phyloP scores from a whole-genome alignment of 176 grass and related monocot species.

The Eremochloa ophiuroides region DNA sequence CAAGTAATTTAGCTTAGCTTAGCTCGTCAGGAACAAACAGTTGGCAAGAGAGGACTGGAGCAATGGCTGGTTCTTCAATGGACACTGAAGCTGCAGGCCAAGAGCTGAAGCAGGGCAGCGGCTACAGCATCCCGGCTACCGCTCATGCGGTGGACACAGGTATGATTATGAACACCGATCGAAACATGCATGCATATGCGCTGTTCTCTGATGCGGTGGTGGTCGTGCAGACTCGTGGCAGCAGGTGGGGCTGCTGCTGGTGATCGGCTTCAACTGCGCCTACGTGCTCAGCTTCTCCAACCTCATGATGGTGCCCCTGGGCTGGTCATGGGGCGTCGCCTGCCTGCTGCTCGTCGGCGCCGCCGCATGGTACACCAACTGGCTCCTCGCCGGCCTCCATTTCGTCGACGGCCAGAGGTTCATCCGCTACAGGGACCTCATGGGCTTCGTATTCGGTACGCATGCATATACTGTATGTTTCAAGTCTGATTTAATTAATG shows the following conservation, averaged over 20 bases:
- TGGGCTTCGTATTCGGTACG: conserved; percentile 74
- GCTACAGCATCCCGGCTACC: conserved; percentile 36
- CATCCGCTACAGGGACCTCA: conserved; percentile 90
- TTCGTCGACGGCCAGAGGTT: conserved; percentile 58
- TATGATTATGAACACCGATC: not conserved
- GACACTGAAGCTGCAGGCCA: conserved; percentile 38
- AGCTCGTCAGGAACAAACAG: not conserved
- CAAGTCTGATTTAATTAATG: too few relatives aligned
- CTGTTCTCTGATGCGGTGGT: not conserved
- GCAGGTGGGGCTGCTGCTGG: conserved; percentile 70
- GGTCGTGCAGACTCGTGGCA: conserved; percentile 63
- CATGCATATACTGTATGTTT: not conserved
- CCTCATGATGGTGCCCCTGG: conserved; percentile 72
- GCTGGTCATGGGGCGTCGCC: conserved; percentile 66
- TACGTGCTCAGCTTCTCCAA: conserved; percentile 96
- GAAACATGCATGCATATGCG: not conserved
- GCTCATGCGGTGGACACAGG: conserved; percentile 70
- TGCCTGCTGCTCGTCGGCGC: conserved; percentile 50
- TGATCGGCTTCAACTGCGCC: conserved; percentile 84
- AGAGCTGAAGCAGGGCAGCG: conserved; percentile 22
- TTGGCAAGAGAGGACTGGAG: not conserved
- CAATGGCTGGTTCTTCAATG: conserved; percentile 25
- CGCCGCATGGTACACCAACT: conserved; percentile 67
- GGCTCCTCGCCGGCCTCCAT: conserved; percentile 75
- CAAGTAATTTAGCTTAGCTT: not conserved